These are phyloP conservation scores for Lenzites betulinus DNA, from an alignment of 768 basidiomycete genomes.

Conservation along the genomic window DNA sequence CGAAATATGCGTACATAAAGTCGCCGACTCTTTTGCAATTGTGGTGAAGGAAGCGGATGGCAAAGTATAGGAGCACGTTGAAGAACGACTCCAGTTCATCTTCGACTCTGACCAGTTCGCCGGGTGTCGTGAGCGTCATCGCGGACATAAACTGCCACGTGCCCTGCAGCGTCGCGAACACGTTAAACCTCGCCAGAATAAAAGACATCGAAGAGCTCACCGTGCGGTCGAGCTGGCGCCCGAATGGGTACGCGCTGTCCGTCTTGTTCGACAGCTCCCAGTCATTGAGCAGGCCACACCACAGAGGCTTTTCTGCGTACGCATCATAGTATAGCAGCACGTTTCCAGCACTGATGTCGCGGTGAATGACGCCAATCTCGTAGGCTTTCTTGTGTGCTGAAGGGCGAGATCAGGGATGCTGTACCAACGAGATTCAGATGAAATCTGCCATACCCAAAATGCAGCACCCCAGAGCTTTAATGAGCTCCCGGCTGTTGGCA, in stretches of 20 bases:
- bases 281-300: slow-evolving; percentile 10
- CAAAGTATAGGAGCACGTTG: slow-evolving; percentile 1
- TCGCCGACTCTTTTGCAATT: slow-evolving; percentile 14
- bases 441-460: background rate
- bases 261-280: slow-evolving; percentile 10
- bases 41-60: slow-evolving; percentile 17
- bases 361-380: background rate
- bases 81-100: slow-evolving; percentile 17
- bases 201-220: background rate
- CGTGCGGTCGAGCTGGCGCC: background rate
- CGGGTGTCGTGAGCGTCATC: background rate
- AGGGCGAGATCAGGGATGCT: no score
- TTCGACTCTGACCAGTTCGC: background rate
- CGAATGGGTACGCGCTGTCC: background rate
- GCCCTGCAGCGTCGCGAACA: background rate
- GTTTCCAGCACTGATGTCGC: slow-evolving; percentile 17
- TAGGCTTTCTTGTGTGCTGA: slow-evolving; percentile 5
- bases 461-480: background rate
- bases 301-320: background rate
- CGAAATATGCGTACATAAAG: slow-evolving; percentile 16
- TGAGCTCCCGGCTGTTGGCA: background rate
- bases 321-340: background rate
- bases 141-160: slow-evolving; percentile 15
- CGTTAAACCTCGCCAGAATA: background rate
- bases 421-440: no score